Evolutionary conservation across 805 yeast species (phyloP).

Genomic region (Wickerhamomyces mucosus): DNA sequence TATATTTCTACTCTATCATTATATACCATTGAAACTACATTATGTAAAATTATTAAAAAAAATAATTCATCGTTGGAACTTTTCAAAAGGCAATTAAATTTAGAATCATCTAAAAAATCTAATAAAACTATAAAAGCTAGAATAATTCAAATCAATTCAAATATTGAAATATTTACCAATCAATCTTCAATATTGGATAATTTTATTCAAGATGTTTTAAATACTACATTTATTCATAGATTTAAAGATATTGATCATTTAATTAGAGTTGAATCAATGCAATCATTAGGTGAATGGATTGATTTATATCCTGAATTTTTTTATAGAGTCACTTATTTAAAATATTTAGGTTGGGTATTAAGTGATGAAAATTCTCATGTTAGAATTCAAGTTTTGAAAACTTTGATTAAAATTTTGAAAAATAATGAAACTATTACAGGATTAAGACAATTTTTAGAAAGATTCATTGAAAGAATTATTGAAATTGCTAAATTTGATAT

Average conservation of each 20-base stretch:
- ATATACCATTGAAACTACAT: conserved; percentile 47
- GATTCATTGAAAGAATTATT: conserved; percentile 56
- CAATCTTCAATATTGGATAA: conserved; percentile 47
- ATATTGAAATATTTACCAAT: conserved; percentile 30
- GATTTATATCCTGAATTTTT: conserved; percentile 60
- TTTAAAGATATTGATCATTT: conserved; percentile 70
- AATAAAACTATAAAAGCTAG: conserved; percentile 31
- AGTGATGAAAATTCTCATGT: conserved; percentile 60
- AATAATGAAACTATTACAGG: conserved; percentile 43
- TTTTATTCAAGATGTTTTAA: conserved; percentile 55
- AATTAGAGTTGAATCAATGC: conserved; percentile 64
- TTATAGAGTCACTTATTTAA: conserved; percentile 56
- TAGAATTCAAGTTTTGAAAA: conserved; percentile 53
- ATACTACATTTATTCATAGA: conserved; percentile 61
- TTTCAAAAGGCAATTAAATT: conserved; percentile 26
- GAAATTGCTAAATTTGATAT: conserved; percentile 51
- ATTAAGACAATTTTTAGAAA: conserved; percentile 67
- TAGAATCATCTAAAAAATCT: conserved; percentile 24
- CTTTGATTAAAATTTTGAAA: conserved; percentile 40
- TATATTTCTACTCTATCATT: conserved; percentile 53
- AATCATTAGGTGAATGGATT: conserved; percentile 62
- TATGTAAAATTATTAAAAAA: conserved; percentile 40
- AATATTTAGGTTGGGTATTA: conserved; percentile 78
- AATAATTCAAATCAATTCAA: conserved; percentile 35
- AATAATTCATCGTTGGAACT: conserved; percentile 28